Conservation (phyloP, 2,329 filamentous ascomycete genomes). For the Rhinocladiella mackenziei region DNA sequence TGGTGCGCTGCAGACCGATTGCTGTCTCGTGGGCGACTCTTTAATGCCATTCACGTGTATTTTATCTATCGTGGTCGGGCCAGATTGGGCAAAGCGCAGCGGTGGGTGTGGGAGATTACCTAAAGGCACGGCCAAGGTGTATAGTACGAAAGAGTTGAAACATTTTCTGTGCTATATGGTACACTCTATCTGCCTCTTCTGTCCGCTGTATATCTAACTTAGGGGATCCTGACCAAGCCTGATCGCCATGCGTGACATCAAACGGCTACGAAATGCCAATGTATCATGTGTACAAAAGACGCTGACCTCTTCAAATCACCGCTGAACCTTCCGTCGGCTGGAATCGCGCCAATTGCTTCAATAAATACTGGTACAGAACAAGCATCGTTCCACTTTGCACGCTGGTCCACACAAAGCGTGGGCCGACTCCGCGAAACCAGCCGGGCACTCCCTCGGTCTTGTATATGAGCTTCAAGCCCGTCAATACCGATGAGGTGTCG, state of each 20-base stretch:
- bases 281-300: conserved; percentile 8
- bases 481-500: conserved; percentile 84
- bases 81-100: no score
- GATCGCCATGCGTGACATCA: conserved; percentile 1
- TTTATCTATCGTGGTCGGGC: no score
- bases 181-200: conserved; percentile 14
- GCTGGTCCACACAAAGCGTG: conserved; percentile 91
- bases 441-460: conserved; percentile 80
- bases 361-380: conserved; percentile 84
- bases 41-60: neutral
- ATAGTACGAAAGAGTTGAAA: conserved; percentile 5
- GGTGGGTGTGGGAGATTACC: no score
- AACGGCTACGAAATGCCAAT: conserved; percentile 10
- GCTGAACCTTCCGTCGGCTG: conserved; percentile 20
- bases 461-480: conserved; percentile 82
- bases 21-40: neutral
- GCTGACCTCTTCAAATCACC: conserved; percentile 20
- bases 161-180: conserved; percentile 11
- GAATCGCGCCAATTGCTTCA: conserved; percentile 66
- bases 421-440: conserved; percentile 92
- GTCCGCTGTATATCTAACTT: conserved; percentile 11
- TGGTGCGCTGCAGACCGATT: no score
- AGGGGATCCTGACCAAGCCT: conserved; percentile 16
- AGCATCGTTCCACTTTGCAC: conserved; percentile 97
- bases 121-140: no score